Conservation (phyloP, 2,329 filamentous ascomycete species). For the Pseudogymnoascus sp. region DNA sequence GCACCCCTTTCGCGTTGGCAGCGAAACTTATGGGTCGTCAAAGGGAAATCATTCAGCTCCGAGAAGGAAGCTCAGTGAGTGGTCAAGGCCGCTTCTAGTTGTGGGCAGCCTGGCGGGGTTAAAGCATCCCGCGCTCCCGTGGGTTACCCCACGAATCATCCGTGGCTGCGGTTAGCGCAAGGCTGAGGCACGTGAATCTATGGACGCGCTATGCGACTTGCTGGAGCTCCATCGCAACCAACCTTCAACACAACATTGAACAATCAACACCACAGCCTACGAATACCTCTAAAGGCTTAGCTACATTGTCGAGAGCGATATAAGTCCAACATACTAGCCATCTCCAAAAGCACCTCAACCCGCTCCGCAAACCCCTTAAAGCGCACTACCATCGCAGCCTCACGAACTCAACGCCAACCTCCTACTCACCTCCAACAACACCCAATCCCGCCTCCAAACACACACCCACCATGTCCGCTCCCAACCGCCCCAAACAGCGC, state of each 20-base stretch:
- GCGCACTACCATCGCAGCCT: not conserved
- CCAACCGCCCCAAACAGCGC: slow-evolving; percentile 14
- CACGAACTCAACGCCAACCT: not conserved
- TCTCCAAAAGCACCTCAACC: not conserved
- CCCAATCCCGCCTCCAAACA: not conserved
- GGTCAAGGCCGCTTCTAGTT: not conserved
- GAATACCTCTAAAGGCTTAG: not conserved
- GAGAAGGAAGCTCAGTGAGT: not conserved
- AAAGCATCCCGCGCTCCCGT: not conserved
- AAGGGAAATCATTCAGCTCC: not conserved
- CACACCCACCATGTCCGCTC: not conserved
- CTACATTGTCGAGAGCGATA: not conserved
- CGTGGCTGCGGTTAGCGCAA: not conserved
- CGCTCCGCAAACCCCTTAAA: not conserved
- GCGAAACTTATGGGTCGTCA: not conserved
- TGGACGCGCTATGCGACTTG: not conserved
- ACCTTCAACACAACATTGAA: not conserved
- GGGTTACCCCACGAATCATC: not conserved
- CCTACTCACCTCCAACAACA: not conserved
- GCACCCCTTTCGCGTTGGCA: not conserved
- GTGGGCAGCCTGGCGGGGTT: not conserved
- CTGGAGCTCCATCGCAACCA: not conserved
- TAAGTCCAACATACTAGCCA: not conserved
- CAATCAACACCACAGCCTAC: not conserved
- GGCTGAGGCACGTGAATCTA: not conserved